A percentile compares a stretch with the other conserved stretches of the same genome.
phyloP scores from a whole-genome alignment of 2,329 filamentous ascomycete species.

The Cladophialophora bantiana region DNA sequence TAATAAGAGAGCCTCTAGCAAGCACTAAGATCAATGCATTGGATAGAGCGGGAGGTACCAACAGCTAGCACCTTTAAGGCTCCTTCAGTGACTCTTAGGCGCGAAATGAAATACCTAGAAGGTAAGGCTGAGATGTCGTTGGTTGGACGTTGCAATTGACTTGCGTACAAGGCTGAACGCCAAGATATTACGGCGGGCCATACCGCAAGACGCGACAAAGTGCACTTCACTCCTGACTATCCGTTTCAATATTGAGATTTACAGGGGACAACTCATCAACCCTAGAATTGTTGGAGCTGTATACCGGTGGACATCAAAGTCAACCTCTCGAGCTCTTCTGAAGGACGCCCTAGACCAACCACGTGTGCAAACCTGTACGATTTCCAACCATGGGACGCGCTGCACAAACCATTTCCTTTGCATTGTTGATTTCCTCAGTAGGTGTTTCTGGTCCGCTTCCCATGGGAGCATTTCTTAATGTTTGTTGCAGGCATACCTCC shows the following conservation, averaged over 20 bases:
- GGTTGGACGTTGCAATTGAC: not conserved
- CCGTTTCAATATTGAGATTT: constrained; percentile 8
- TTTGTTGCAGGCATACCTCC: constrained; percentile 36
- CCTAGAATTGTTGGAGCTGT: too few relatives aligned
- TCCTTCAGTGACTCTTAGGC: not conserved
- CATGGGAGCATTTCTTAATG: constrained; percentile 11
- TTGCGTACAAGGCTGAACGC: constrained; percentile 19
- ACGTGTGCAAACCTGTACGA: not conserved
- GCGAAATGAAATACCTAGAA: not conserved
- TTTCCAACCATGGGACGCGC: constrained; percentile 79
- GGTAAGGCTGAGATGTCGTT: not conserved
- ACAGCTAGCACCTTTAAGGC: not conserved
- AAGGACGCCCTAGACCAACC: not conserved
- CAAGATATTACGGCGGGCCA: constrained; percentile 18
- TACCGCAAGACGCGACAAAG: constrained; percentile 1
- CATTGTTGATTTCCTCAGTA: constrained; percentile 33
- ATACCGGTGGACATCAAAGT: not conserved
- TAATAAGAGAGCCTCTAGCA: not conserved
- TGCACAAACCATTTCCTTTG: constrained; percentile 85
- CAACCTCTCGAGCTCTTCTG: not conserved
- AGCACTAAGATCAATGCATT: too few relatives aligned
- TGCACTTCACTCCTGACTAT: constrained; percentile 14
- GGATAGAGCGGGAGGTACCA: not conserved
- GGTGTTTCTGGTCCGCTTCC: constrained; percentile 1
- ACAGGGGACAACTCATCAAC: not conserved